A percentile compares a stretch with the other conserved stretches of the same genome.
Conservation (phyloP, 1,284 basidiomycete species). For the Termitomyces sp. region DNA sequence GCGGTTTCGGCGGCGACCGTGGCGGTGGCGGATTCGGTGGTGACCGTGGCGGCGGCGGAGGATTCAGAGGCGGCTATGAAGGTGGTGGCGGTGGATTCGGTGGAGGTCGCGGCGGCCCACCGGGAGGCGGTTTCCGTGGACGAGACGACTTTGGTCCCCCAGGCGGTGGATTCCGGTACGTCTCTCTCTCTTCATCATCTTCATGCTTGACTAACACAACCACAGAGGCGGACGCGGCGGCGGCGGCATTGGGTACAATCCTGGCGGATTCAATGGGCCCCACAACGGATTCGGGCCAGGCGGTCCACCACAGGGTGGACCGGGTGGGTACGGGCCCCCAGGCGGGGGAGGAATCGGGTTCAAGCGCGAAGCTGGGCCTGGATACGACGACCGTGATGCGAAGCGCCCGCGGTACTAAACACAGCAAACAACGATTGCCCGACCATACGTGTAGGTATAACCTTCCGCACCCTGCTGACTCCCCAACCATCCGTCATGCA, state of each 20-base stretch:
- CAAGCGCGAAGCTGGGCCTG: slow-evolving; percentile 58
- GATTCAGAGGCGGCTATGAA: slow-evolving; percentile 28
- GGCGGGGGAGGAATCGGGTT: slow-evolving; percentile 53
- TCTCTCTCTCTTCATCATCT: neutral
- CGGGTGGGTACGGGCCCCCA: slow-evolving; percentile 43
- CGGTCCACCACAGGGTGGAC: slow-evolving; percentile 44
- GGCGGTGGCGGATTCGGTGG: slow-evolving; percentile 19
- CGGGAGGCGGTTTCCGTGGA: slow-evolving; percentile 27
- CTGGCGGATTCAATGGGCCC: slow-evolving; percentile 49
- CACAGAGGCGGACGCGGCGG: slow-evolving; percentile 63
- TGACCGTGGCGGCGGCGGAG: slow-evolving; percentile 19
- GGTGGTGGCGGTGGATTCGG: slow-evolving; percentile 26
- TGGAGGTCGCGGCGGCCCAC: slow-evolving; percentile 17
- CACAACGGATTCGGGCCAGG: slow-evolving; percentile 46
- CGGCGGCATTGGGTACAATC: slow-evolving; percentile 66
- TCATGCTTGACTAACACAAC: neutral
- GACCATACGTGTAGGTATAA: slow-evolving; percentile 8
- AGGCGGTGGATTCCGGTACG: slow-evolving; percentile 47
- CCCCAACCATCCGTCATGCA: neutral
- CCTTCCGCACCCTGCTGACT: slow-evolving; percentile 5
- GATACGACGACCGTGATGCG: slow-evolving; percentile 73
- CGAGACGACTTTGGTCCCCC: slow-evolving; percentile 25
- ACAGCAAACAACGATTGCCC: neutral
- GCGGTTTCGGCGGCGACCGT: slow-evolving; percentile 28
- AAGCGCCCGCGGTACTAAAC: slow-evolving; percentile 77